Conservation (phyloP, 768 basidiomycete genomes). For the Termitomyces sp. region DNA sequence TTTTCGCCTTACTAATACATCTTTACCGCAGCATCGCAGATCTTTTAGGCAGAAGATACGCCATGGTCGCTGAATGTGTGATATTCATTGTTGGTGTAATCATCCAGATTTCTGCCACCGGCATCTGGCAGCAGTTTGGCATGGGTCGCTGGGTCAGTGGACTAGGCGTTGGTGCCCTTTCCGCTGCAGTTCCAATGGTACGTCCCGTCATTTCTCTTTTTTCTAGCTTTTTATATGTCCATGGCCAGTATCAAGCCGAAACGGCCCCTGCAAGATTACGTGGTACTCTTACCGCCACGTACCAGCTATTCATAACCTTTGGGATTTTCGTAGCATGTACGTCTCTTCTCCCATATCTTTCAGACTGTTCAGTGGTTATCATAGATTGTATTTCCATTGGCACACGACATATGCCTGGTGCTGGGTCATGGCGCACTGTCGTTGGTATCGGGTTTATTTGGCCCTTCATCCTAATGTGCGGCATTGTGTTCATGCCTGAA, state of each 20-base stretch:
- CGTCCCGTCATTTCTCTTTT: conserved; percentile 1
- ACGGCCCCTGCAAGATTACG: conserved; percentile 68
- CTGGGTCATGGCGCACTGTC: conserved; percentile 56
- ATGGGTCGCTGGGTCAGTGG: conserved; percentile 63
- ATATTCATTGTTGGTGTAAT: conserved; percentile 58
- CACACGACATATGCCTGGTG: conserved; percentile 40
- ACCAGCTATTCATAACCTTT: conserved; percentile 62
- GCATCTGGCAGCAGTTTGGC: conserved; percentile 61
- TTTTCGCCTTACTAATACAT: not conserved
- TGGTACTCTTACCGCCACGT: conserved; percentile 59
- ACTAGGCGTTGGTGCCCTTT: conserved; percentile 61
- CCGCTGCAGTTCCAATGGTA: conserved; percentile 63
- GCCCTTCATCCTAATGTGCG: conserved; percentile 53
- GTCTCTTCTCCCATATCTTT: conserved; percentile 10
- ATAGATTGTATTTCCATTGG: conserved; percentile 64
- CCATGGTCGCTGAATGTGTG: conserved; percentile 56
- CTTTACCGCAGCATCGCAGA: conserved; percentile 45
- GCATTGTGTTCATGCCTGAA: conserved; percentile 69
- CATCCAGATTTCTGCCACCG: conserved; percentile 45
- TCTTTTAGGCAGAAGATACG: conserved; percentile 55
- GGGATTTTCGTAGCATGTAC: conserved; percentile 63
- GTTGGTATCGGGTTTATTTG: conserved; percentile 59
- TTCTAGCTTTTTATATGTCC: not conserved
- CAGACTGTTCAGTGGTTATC: not conserved
- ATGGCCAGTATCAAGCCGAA: conserved; percentile 56